These are phyloP conservation scores for Aspergillus unguis DNA, from an alignment of 2,329 filamentous ascomycete genomes.

Conservation along the genomic window DNA sequence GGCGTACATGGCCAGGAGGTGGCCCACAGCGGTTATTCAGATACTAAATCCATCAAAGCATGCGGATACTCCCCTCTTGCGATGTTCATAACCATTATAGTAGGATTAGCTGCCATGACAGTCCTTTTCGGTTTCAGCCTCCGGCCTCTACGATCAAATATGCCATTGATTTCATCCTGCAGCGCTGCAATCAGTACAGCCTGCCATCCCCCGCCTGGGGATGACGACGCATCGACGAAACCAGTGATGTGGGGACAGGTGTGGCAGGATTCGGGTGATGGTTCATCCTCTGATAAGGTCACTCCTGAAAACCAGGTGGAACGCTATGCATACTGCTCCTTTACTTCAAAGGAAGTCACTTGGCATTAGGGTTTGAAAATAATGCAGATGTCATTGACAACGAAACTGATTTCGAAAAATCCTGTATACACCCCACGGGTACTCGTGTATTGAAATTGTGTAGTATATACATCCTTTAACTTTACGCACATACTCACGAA, in stretches of 20 bases:
- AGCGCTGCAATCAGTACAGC: slow-evolving; percentile 35
- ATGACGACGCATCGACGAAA: slow-evolving; percentile 17
- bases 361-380: no score
- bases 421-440: no score
- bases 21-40: background rate
- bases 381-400: no score
- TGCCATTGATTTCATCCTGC: slow-evolving; percentile 25
- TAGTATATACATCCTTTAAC: no score
- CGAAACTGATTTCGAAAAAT: no score
- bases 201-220: slow-evolving; percentile 23
- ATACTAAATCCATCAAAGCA: background rate
- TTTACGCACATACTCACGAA: no score
- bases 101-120: background rate
- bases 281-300: background rate
- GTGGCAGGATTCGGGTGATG: background rate
- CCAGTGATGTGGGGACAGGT: slow-evolving; percentile 29
- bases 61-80: background rate
- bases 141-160: background rate
- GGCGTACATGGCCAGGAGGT: background rate
- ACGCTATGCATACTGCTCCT: background rate
- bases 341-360: background rate
- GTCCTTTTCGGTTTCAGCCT: background rate
- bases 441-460: no score
- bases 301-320: background rate
- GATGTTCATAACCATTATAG: background rate